Evolutionary conservation across 805 yeast species (phyloP), one percentile per base, ranked within the genome.

Genomic region (Spathaspora boniae): DNA sequence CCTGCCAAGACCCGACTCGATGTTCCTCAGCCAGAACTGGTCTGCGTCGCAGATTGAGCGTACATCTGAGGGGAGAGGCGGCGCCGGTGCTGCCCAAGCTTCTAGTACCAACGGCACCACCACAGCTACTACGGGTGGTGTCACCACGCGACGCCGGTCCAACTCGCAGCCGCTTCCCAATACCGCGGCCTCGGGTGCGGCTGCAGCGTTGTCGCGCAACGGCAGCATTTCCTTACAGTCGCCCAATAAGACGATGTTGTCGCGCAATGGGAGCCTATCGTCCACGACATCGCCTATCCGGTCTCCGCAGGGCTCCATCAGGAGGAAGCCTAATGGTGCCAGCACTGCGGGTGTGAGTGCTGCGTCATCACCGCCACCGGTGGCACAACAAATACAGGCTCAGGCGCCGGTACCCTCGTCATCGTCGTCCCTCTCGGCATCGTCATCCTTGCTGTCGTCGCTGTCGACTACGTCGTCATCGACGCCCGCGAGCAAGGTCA

Each of bases 171-270:
- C 69, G 4, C 34, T 40, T 8, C 34, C 37, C 16, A 26, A 28
- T 12, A 31, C 37, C 5, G 59, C 60, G n/a, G 42, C 61, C n/a
- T 46, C 53, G 6, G 64, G 60, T 1, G 68, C 68, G 2, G 65
- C 65, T 8, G 51, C 61, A 9, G 67, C 67, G 2, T 46, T 55
- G 34, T 48, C 38, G 11, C 11, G 16, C 12, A 41, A 38, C 18
- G 41, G 27, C 14, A 40, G 35, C 19, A 31, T 40, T 26, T 22
- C 34, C 2, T 30, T n/a, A n/a, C n/a, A n/a, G n/a, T n/a, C n/a
- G n/a, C n/a, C n/a, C n/a, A n/a, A n/a, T n/a, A n/a, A n/a, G n/a
- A n/a, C n/a, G n/a, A n/a, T n/a, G n/a, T n/a, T n/a, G n/a, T n/a
- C n/a, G n/a, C n/a, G n/a, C n/a, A n/a, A n/a, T n/a, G n/a, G n/a